Conservation (phyloP, 352 stramenopile species). For the Phytophthora macrochlamydospora region DNA sequence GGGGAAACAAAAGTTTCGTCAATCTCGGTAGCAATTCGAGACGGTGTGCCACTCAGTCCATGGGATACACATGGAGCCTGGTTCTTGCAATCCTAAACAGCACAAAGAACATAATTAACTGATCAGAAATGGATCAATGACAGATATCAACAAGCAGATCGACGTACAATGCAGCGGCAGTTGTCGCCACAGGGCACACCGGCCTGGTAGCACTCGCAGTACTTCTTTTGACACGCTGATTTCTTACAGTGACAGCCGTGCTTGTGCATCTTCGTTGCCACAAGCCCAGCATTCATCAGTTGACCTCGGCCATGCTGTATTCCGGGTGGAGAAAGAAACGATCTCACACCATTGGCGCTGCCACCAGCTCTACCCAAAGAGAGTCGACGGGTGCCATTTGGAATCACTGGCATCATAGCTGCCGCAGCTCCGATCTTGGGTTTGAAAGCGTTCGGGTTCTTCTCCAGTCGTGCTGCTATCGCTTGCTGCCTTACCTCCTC, state of each 20-base stretch:
- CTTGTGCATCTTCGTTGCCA: slow-evolving; percentile 90
- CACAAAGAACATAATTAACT: slow-evolving; percentile 1
- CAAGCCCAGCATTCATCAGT: slow-evolving; percentile 16
- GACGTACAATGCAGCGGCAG: slow-evolving; percentile 89
- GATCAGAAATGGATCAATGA: slow-evolving; percentile 5
- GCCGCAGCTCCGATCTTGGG: slow-evolving; percentile 90
- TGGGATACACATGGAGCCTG: slow-evolving; percentile 57
- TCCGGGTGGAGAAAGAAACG: slow-evolving; percentile 33
- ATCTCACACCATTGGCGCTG: slow-evolving; percentile 11
- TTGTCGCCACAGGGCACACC: slow-evolving; percentile 86
- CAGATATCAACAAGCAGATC: not conserved
- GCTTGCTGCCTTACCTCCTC: slow-evolving; percentile 79
- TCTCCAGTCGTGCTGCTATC: slow-evolving; percentile 89
- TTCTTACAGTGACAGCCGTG: slow-evolving; percentile 97
- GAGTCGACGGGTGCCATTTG: slow-evolving; percentile 17
- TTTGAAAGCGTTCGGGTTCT: slow-evolving; percentile 96
- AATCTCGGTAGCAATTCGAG: slow-evolving; percentile 36
- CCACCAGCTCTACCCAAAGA: slow-evolving; percentile 11
- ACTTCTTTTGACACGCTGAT: slow-evolving; percentile 97
- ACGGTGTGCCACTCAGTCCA: slow-evolving; percentile 21
- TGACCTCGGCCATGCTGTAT: slow-evolving; percentile 18
- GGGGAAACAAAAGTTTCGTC: slow-evolving; percentile 70
- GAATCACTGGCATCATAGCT: slow-evolving; percentile 11
- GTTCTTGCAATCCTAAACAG: slow-evolving; percentile 78
- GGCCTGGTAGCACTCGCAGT: slow-evolving; percentile 97